Base-by-base conservation (phyloP, 2,329 filamentous ascomycete genomes). In the Paraphoma sp. region DNA sequence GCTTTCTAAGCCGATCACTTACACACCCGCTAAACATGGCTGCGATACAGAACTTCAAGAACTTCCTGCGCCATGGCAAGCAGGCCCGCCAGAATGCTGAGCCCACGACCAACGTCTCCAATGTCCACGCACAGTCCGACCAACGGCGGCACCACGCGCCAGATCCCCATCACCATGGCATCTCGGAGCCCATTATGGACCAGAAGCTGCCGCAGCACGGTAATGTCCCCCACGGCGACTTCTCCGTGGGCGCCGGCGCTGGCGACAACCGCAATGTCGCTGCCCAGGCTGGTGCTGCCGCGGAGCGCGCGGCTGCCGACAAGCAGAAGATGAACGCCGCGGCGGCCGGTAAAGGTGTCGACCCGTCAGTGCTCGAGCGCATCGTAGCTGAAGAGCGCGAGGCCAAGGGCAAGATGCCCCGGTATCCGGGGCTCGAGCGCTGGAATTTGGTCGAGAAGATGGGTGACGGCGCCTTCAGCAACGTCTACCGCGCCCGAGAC, bases 401-500 rank as follows among this genome's bases (percentile, higher is more conserved):
- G 70, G 92, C 83, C 78, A 91, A 88, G 76, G 87, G 87, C 73
- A 96, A 93, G 77, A 89, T 98, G 72, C 94, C 95, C 41, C 86
- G 82, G 67, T 96, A 96, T 70, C 91, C 92, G 0, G 92, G 92
- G 38, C 81, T 96, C 40, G 92, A 96, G 68, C 83, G 93, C 71
- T 99, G 91, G 89, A 87, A 89, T 51, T 82, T 97, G 33, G 56
- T 95, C 50, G 93, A 97, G 80, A 98, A 98, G 85, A 99, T 99
- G 94, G 95, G 95, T 63, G 95, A 98, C 68, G 95, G 95, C 59
- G 95, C 95, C 58, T 99, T 99, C 84, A 98, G 94, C 82, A 98
- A 98, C 72, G 95, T 99, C 63, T 99, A 98, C 79, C 89, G 92
- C 40, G 95, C 95, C 38, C 86, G 84, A 65, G 95, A 99, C 76